These are phyloP conservation scores for Russula virescens DNA, from an alignment of 768 basidiomycete species.

Conservation along the genomic window DNA sequence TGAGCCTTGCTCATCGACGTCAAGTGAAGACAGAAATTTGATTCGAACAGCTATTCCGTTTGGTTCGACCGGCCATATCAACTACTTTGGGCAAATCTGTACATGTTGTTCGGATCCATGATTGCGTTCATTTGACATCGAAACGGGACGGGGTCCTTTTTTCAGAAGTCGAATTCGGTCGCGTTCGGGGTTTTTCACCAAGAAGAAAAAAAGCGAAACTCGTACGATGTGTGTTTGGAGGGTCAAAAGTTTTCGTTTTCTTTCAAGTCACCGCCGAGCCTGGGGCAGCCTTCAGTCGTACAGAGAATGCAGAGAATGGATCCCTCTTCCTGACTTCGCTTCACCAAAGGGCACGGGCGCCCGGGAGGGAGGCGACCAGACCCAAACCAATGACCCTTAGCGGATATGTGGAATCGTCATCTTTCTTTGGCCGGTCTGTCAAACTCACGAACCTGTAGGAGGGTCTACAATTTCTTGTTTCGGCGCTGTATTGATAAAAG, in stretches of 20 bases:
- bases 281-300: neutral
- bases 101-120: too few relatives aligned
- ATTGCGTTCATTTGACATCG: neutral
- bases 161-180: too few relatives aligned
- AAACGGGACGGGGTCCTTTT: neutral
- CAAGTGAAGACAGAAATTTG: neutral
- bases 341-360: neutral
- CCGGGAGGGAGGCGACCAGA: neutral
- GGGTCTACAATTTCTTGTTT: slow-evolving; percentile 4
- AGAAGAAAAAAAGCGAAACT: neutral
- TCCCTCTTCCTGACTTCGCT: neutral
- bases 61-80: neutral
- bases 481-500: neutral
- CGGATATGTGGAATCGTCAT: neutral
- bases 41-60: neutral
- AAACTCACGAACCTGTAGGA: neutral
- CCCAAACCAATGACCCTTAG: neutral
- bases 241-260: neutral
- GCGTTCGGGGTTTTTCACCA: neutral
- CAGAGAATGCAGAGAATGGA: neutral
- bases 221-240: neutral
- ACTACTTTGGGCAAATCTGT: too few relatives aligned
- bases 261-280: neutral
- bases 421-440: neutral
- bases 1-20: neutral